These are phyloP conservation scores for Geranium brycei DNA, from an alignment of 345 rosid genomes.

Conservation along the genomic window DNA sequence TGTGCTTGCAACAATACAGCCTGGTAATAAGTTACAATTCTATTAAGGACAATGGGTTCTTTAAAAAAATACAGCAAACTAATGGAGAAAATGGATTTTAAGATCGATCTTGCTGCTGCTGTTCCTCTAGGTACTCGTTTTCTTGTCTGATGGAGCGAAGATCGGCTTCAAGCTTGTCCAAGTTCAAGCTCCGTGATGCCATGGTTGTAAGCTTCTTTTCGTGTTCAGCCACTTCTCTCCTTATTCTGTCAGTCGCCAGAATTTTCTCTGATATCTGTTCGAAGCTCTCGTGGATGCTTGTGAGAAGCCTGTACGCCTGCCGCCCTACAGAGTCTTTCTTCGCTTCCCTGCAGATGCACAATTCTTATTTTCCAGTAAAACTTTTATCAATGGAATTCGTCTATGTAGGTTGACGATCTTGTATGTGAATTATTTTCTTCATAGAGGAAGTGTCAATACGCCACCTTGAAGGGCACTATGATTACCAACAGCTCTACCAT, in stretches of 20 bases:
- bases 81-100: too few species aligned
- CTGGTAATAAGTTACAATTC: too few species aligned
- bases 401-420: too few species aligned
- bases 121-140: slow-evolving; percentile 38
- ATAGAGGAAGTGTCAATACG: too few species aligned
- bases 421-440: not conserved
- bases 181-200: slow-evolving; percentile 38
- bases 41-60: too few species aligned
- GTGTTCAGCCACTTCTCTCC: slow-evolving; percentile 50
- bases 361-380: not conserved
- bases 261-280: slow-evolving; percentile 61
- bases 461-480: not conserved
- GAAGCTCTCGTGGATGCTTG: slow-evolving; percentile 58
- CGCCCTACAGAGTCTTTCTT: slow-evolving; percentile 51
- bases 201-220: slow-evolving; percentile 62
- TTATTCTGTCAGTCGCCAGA: slow-evolving; percentile 44
- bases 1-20: too few species aligned
- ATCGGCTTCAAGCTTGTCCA: slow-evolving; percentile 47
- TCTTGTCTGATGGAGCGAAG: slow-evolving; percentile 44
- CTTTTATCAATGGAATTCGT: not conserved
- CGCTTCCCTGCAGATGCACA: slow-evolving; percentile 43
- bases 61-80: too few species aligned
- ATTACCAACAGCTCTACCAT: not conserved
- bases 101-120: not conserved
- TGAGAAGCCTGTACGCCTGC: slow-evolving; percentile 59